These are phyloP conservation scores for Aspergillus pseudonomiae DNA, from an alignment of 2,329 filamentous ascomycete genomes.

Conservation along the genomic window DNA sequence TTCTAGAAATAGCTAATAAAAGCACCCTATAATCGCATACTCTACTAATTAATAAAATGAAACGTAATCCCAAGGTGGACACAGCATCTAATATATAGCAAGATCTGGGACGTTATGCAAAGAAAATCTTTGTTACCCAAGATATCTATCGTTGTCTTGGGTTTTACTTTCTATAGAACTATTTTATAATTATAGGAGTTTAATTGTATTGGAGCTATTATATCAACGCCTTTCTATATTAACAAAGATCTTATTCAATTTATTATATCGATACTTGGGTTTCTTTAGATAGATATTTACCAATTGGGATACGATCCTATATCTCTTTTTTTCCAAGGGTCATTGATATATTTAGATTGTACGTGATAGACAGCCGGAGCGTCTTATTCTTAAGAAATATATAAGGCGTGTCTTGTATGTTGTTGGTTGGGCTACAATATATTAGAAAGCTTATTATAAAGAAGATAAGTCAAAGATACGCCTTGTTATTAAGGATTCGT, in stretches of 20 bases:
- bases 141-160: background rate
- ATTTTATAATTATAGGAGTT: slow-evolving; percentile 45
- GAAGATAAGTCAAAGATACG: slow-evolving; percentile 25
- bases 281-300: slow-evolving; percentile 39
- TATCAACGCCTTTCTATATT: slow-evolving; percentile 51
- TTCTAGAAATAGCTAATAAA: background rate
- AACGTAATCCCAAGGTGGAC: background rate
- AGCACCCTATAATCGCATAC: background rate
- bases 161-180: background rate
- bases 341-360: slow-evolving; percentile 37
- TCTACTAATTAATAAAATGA: background rate
- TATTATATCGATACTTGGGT: slow-evolving; percentile 18
- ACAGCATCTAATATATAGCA: background rate
- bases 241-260: slow-evolving; percentile 43
- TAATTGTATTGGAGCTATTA: slow-evolving; percentile 50
- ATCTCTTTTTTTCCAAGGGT: slow-evolving; percentile 33
- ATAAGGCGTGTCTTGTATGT: slow-evolving; percentile 38
- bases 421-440: slow-evolving; percentile 47
- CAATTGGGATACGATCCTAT: slow-evolving; percentile 51
- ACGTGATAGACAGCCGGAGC: slow-evolving; percentile 36
- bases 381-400: slow-evolving; percentile 43
- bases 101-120: background rate
- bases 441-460: slow-evolving; percentile 48
- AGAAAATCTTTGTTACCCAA: background rate
- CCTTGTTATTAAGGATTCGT: slow-evolving; percentile 44